Percentiles rank a stretch among this genome's conserved stretches.
Conservation (phyloP, 2,329 filamentous ascomycete species). For the Fusarium continuum region DNA sequence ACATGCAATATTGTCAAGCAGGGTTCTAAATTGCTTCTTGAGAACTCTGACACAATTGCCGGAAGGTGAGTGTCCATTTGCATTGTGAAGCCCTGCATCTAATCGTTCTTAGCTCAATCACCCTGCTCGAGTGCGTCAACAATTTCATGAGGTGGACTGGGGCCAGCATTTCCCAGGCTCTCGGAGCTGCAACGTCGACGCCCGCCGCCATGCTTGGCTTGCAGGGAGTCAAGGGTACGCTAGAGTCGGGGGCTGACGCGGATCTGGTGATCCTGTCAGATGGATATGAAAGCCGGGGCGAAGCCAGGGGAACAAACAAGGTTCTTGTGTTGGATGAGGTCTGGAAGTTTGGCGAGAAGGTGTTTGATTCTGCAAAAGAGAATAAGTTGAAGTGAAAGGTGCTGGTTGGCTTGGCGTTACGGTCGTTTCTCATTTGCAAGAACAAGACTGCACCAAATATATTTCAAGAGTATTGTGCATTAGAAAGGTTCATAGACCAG, state of each 20-base stretch:
- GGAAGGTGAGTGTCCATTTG: conserved; percentile 67
- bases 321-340: conserved; percentile 76
- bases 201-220: conserved; percentile 81
- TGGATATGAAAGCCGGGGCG: conserved; percentile 43
- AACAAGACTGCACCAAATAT: conserved; percentile 22
- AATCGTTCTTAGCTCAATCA: conserved; percentile 63
- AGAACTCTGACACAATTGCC: conserved; percentile 82
- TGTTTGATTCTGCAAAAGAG: conserved; percentile 46
- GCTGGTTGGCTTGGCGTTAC: conserved; percentile 3
- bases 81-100: background rate
- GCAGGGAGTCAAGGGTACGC: conserved; percentile 70
- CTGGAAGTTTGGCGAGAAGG: conserved; percentile 77
- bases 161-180: conserved; percentile 70
- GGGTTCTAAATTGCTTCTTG: conserved; percentile 76
- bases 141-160: conserved; percentile 83
- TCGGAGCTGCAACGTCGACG: conserved; percentile 78
- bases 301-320: conserved; percentile 52
- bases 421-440: background rate
- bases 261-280: conserved; percentile 75
- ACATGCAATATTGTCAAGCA: conserved; percentile 72
- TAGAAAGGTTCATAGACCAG: background rate
- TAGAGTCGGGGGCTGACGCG: conserved; percentile 71
- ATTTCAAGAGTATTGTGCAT: conserved; percentile 3
- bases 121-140: conserved; percentile 82
- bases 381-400: conserved; percentile 26